Evolutionary conservation across 345 rosid species (phyloP).

Genomic region (Camelina hispida): DNA sequence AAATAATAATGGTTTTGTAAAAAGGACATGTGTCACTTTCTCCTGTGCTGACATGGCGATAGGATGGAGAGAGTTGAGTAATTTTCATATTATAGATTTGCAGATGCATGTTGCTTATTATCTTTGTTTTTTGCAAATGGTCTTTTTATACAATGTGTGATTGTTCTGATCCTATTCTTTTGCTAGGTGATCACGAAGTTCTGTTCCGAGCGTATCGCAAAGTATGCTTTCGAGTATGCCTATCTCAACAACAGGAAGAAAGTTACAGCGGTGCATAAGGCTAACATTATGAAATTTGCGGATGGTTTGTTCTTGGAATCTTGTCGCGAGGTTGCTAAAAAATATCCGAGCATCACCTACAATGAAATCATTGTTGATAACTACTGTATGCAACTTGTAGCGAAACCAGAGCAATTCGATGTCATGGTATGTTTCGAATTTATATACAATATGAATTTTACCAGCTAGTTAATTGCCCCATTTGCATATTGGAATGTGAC

Average conservation of each 20-base stretch:
- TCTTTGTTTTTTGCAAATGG: neutral
- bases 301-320: conserved; percentile 97
- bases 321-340: conserved; percentile 87
- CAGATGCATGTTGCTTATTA: neutral
- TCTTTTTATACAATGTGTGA: neutral
- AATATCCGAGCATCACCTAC: conserved; percentile 88
- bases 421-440: conserved; percentile 73
- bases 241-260: conserved; percentile 94
- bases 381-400: conserved; percentile 98
- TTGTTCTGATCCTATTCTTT: conserved; percentile 39
- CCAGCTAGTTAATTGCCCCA: neutral
- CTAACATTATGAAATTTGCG: conserved; percentile 98
- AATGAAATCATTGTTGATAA: conserved; percentile 95
- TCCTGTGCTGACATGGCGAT: too few species aligned
- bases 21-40: too few species aligned
- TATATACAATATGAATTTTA: neutral
- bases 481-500: neutral
- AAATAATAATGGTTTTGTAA: too few species aligned
- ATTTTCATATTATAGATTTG: too few species aligned
- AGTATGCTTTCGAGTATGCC: conserved; percentile 98
- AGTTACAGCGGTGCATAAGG: conserved; percentile 96
- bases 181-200: conserved; percentile 98
- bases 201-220: conserved; percentile 94
- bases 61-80: too few species aligned
- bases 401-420: conserved; percentile 98